A percentile compares a stretch with the other conserved stretches of the same genome.
phyloP scores from a whole-genome alignment of 2,329 filamentous ascomycete species.

The Elsinoe fawcettii region DNA sequence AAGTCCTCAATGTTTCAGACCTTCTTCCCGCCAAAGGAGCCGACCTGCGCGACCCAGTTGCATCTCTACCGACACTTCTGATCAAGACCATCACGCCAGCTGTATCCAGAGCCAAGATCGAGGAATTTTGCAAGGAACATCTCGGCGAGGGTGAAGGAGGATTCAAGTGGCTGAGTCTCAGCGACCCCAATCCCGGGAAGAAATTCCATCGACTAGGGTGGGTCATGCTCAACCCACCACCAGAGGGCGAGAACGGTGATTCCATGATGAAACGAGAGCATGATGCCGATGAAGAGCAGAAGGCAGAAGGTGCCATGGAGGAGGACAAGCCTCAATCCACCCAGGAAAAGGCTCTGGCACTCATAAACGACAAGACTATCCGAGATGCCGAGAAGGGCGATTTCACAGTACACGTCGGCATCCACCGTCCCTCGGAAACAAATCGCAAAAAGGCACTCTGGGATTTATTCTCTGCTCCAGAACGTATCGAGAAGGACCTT shows the following conservation, averaged over 20 bases:
- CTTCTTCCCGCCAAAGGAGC: constrained; percentile 74
- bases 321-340: constrained; percentile 26
- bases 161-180: constrained; percentile 92
- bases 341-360: constrained; percentile 72
- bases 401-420: constrained; percentile 94
- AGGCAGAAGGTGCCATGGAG: constrained; percentile 19
- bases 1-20: constrained; percentile 87
- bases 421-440: constrained; percentile 80
- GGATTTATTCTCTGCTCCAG: constrained; percentile 92
- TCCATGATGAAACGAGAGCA: constrained; percentile 62
- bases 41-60: constrained; percentile 80
- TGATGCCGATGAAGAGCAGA: constrained; percentile 52
- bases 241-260: constrained; percentile 56
- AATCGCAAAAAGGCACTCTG: constrained; percentile 91
- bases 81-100: constrained; percentile 98
- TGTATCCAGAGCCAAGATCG: constrained; percentile 86
- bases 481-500: constrained; percentile 86
- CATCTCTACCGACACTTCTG: constrained; percentile 82
- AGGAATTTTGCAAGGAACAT: constrained; percentile 90
- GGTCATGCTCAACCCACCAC: constrained; percentile 85
- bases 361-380: constrained; percentile 96
- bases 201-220: constrained; percentile 96
- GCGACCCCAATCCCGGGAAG: constrained; percentile 93
- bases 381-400: constrained; percentile 89
- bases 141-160: constrained; percentile 84